Evolutionary conservation across 768 basidiomycete species (phyloP), one percentile per base, ranked within the genome.

Genomic region (Termitomyces sp.): DNA sequence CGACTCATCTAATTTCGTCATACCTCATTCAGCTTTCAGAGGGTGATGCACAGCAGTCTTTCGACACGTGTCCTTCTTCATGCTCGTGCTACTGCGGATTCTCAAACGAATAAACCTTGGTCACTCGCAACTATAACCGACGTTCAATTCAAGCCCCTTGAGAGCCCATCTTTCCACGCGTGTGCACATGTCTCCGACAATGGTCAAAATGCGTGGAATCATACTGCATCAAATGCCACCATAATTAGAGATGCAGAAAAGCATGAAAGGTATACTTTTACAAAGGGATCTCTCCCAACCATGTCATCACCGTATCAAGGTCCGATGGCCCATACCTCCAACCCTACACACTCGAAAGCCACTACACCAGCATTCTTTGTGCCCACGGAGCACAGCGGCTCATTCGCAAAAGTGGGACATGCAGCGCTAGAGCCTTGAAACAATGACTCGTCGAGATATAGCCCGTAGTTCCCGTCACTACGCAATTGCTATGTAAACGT

Each of bases 311-410:
- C 22, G n/a, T 22, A 28, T 66, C 56, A 74, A 36, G 77, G 73
- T 4, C 85, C 86, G 44, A 94, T 74, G 4, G 83, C 87, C 95
- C 95, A 97, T 0, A 94, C 92, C 67, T 98, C 95, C 54, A 98
- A 70, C 15, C 89, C 94, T 0, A 96, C 87, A 70, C 93, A 93
- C 66, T 96, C 93, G 63, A 98, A 98, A n/a, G 76, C 71, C 9
- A 80, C 80, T 7, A 75, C 74, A n/a, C 77, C 75, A 2, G 79
- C 81, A 55, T 74, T 76, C 47, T 71, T 73, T 0, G 73, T 66
- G 0, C 79, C 76, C n/a, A 63, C 66, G 0, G 79, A 75, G 68
- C 92, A 95, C 16, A 96, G 71, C 0, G 90, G 83, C 33, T 90
- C 88, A 65, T 99, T 98, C 37, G 81, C 84, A 69, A 94, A 98